Evolutionary conservation across 176 grass and related monocot species (phyloP).

Genomic region (maize (Zea mays)): Zm-B73-REFERENCE-NAM-5.0 NC_050097.1:113700001-113700500

Average conservation of each 20-base stretch:
- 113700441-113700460: slow-evolving; percentile 51
- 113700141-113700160: not conserved
- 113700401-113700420: slow-evolving; percentile 57
- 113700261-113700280: slow-evolving; percentile 90
- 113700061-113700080: slow-evolving; percentile 31
- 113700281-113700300: slow-evolving; percentile 66
- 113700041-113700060: slow-evolving; percentile 57
- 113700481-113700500: not conserved
- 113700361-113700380: slow-evolving; percentile 70
- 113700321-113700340: slow-evolving; percentile 76
- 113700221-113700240: slow-evolving; percentile 6
- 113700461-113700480: slow-evolving; percentile 56
- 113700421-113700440: slow-evolving; percentile 62
- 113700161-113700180: slow-evolving; percentile 33
- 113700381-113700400: slow-evolving; percentile 64
- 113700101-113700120: not conserved
- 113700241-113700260: slow-evolving; percentile 82
- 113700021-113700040: slow-evolving; percentile 41
- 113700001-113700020: slow-evolving; percentile 51
- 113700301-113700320: slow-evolving; percentile 87
- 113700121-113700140: slow-evolving; percentile 6
- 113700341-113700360: slow-evolving; percentile 96
- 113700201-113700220: slow-evolving; percentile 12
- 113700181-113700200: slow-evolving; percentile 34
- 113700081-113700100: not conserved